Evolutionary conservation across 2,329 filamentous ascomycete species (phyloP).

Genomic region (Annulohypoxylon truncatum): DNA sequence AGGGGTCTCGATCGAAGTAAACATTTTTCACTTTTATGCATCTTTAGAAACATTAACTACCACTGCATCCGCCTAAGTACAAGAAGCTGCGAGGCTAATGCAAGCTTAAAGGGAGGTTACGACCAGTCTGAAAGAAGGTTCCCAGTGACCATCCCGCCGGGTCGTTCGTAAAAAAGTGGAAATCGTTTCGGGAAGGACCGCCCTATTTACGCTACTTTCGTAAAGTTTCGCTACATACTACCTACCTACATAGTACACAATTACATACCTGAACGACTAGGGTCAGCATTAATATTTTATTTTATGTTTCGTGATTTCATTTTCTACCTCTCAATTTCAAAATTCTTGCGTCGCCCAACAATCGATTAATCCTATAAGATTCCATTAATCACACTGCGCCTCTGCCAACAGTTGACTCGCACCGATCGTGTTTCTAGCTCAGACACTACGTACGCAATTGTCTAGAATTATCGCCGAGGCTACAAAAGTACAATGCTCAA

Average conservation of each 20-base stretch:
- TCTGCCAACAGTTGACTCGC: slow-evolving; percentile 18
- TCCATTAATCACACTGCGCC: slow-evolving; percentile 31
- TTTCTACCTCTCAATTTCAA: slow-evolving; percentile 22
- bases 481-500: slow-evolving; percentile 23
- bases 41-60: slow-evolving; percentile 36
- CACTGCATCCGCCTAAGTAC: slow-evolving; percentile 32
- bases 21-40: slow-evolving; percentile 5
- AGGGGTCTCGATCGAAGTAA: slow-evolving; percentile 23
- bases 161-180: slow-evolving; percentile 35
- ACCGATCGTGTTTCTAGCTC: slow-evolving; percentile 3
- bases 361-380: slow-evolving; percentile 22
- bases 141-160: slow-evolving; percentile 44
- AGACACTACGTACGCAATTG: slow-evolving; percentile 16
- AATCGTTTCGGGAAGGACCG: slow-evolving; percentile 37
- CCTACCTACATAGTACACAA: background rate
- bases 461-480: slow-evolving; percentile 26
- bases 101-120: slow-evolving; percentile 42
- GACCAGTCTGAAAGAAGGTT: slow-evolving; percentile 26
- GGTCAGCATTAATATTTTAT: slow-evolving; percentile 21
- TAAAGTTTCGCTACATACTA: background rate
- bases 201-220: slow-evolving; percentile 16
- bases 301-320: slow-evolving; percentile 12
- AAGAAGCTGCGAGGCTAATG: slow-evolving; percentile 41
- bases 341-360: slow-evolving; percentile 14
- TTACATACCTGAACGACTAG: background rate